Conservation (phyloP, 2,329 filamentous ascomycete species). For the Cytospora piceae region DNA sequence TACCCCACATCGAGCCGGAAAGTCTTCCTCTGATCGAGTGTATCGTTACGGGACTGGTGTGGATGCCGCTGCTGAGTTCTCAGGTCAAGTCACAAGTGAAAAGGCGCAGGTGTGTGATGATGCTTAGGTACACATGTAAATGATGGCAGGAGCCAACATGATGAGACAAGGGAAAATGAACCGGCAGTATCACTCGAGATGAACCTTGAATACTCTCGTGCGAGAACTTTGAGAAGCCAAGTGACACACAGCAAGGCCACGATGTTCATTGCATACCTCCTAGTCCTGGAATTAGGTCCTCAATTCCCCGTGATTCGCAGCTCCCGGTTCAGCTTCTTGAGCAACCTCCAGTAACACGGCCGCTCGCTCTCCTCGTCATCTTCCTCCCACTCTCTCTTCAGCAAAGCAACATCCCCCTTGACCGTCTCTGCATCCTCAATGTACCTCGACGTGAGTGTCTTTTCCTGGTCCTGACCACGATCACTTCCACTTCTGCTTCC, state of each 20-base stretch:
- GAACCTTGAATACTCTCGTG: background rate
- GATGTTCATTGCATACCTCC: background rate
- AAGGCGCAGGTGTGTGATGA: too few relatives aligned
- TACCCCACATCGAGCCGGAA: too few relatives aligned
- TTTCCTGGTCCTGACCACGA: background rate
- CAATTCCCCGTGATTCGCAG: background rate
- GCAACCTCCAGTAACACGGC: background rate
- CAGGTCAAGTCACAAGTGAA: too few relatives aligned
- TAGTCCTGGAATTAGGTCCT: background rate
- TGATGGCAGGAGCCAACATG: background rate
- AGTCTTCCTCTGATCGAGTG: too few relatives aligned
- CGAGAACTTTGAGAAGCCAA: background rate
- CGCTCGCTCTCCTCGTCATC: background rate
- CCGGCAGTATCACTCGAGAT: background rate
- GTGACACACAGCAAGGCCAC: background rate
- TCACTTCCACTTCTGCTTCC: background rate
- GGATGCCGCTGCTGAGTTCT: too few relatives aligned
- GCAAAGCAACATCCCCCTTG: too few relatives aligned
- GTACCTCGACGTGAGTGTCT: background rate
- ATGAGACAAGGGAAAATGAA: background rate
- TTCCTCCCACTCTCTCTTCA: background rate
- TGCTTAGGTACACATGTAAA: too few relatives aligned
- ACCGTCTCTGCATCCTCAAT: background rate
- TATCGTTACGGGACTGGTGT: too few relatives aligned
- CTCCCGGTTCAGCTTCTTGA: background rate